phyloP scores from a whole-genome alignment of 2,329 filamentous ascomycete genomes.

The Colletotrichum chlorophyti region DNA sequence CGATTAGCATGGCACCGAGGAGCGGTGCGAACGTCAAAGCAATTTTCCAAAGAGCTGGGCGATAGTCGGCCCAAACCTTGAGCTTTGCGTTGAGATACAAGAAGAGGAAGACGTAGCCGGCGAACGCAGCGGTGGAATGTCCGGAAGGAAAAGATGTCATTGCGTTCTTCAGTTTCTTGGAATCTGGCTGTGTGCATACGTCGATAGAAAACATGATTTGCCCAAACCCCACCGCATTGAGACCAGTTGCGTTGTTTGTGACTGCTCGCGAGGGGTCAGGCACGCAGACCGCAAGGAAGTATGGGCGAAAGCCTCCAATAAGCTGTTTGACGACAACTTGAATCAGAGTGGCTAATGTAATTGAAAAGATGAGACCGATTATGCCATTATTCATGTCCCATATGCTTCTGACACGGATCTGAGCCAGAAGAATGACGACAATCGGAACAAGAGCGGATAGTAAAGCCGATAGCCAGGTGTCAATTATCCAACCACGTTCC shows the following conservation, averaged over 20 bases:
- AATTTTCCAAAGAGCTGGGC: slow-evolving; percentile 72
- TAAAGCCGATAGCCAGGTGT: slow-evolving; percentile 64
- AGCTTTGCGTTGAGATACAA: slow-evolving; percentile 77
- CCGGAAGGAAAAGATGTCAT: slow-evolving; percentile 73
- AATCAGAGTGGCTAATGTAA: slow-evolving; percentile 66
- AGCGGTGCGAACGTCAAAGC: slow-evolving; percentile 64
- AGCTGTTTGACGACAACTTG: slow-evolving; percentile 72
- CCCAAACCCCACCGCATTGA: slow-evolving; percentile 57
- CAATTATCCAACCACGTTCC: slow-evolving; percentile 66
- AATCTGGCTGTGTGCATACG: slow-evolving; percentile 64
- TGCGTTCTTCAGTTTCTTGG: slow-evolving; percentile 62
- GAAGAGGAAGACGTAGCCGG: slow-evolving; percentile 68
- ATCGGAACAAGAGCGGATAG: slow-evolving; percentile 65
- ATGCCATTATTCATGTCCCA: slow-evolving; percentile 69
- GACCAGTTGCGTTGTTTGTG: slow-evolving; percentile 46
- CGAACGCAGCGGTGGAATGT: slow-evolving; percentile 70
- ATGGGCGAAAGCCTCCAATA: slow-evolving; percentile 68
- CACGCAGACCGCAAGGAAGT: slow-evolving; percentile 70
- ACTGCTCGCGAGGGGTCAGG: slow-evolving; percentile 56
- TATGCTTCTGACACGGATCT: slow-evolving; percentile 62
- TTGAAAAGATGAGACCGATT: slow-evolving; percentile 65
- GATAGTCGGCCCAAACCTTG: slow-evolving; percentile 72
- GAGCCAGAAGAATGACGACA: slow-evolving; percentile 60
- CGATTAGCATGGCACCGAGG: slow-evolving; percentile 65
- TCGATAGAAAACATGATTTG: slow-evolving; percentile 69